Conservation (phyloP, 2,329 filamentous ascomycete genomes). For the Penicillium sp. region DNA sequence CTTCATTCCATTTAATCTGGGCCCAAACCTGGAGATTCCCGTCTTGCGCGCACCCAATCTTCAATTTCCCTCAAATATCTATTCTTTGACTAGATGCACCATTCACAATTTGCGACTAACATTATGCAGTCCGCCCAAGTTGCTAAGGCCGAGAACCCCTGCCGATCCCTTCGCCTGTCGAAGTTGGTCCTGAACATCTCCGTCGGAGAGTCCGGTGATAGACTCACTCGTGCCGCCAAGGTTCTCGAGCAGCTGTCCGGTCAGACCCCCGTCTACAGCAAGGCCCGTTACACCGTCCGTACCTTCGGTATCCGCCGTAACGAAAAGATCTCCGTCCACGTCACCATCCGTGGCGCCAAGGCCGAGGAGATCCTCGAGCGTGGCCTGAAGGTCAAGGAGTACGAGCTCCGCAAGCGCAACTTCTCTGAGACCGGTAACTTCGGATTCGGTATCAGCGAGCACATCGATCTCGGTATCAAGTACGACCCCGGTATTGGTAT, state of each 20-base stretch:
- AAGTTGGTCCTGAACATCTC: conserved; percentile 99
- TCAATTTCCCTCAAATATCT: conserved; percentile 9
- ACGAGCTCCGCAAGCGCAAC: conserved; percentile 99
- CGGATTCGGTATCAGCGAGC: conserved; percentile 99
- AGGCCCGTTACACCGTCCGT: conserved; percentile 99
- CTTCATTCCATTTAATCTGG: neutral
- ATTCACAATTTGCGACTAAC: conserved; percentile 21
- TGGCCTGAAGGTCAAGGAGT: conserved; percentile 99
- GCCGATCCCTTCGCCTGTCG: conserved; percentile 99
- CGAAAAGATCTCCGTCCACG: conserved; percentile 99
- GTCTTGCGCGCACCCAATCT: conserved; percentile 4
- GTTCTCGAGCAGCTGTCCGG: conserved; percentile 98
- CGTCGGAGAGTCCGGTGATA: conserved; percentile 99
- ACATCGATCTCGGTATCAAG: conserved; percentile 99
- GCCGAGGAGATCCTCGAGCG: conserved; percentile 99
- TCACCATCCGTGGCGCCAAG: conserved; percentile 98
- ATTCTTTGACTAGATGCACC: conserved; percentile 12
- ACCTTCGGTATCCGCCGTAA: conserved; percentile 99
- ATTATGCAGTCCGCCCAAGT: conserved; percentile 61
- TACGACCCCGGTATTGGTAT: conserved; percentile 98
- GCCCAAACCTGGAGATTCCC: neutral
- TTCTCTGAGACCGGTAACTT: conserved; percentile 99
- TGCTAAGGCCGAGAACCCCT: conserved; percentile 90
- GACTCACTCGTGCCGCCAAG: conserved; percentile 99
- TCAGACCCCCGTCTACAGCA: conserved; percentile 99